Base-by-base conservation (phyloP, 1,139 yeast genomes). In the Kodamaea plutei region DNA sequence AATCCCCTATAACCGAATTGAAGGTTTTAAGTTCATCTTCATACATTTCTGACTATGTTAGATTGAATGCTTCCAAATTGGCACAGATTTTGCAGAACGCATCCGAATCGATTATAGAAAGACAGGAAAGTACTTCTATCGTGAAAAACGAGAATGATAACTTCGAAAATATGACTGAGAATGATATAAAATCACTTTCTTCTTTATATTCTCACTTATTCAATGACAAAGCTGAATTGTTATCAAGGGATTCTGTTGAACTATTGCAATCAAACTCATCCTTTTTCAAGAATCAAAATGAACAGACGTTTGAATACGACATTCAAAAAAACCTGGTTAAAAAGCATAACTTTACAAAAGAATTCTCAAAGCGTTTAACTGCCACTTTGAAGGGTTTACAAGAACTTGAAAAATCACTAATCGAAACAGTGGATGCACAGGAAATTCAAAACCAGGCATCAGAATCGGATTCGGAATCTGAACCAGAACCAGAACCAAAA, bases 21-120 rank as follows among this genome's bases (percentile, higher is more conserved):
- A 79, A 76, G n/a, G 74, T 85, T 3, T 52, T 83, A 23, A 63
- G 70, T 19, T 69, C 64, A 12, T 70, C 72, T 26, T 69, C 61
- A 35, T 68, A 58, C 35, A 64, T 70, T 21, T 69, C 80, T 10
- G 81, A 76, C 32, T 66, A 62, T 50, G 84, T 77, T 21, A 69
- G 84, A 41, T 60, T 67, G 23, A 65, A 71, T 53, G 75, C 84
- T 1, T 65, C 67, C 35, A 75, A 69, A 27, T 45, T 87, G 22
- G 80, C 88, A 0, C 62, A 58, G 12, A 44, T 84, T 26, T 74
- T 87, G 11, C 58, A 61, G 25, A 45, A 46, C 6, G 55, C 69
- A 0, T 41, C 39, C n/a, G 38, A 20, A 38, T 9, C 23, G 3
- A 28, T 25, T 6, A 27, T 14, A 3, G 31, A 28, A 28, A 15